Percentiles rank a stretch among this genome's conserved stretches.
phyloP scores from a whole-genome alignment of 1,284 basidiomycete genomes.

The Pseudozyma sp. region DNA sequence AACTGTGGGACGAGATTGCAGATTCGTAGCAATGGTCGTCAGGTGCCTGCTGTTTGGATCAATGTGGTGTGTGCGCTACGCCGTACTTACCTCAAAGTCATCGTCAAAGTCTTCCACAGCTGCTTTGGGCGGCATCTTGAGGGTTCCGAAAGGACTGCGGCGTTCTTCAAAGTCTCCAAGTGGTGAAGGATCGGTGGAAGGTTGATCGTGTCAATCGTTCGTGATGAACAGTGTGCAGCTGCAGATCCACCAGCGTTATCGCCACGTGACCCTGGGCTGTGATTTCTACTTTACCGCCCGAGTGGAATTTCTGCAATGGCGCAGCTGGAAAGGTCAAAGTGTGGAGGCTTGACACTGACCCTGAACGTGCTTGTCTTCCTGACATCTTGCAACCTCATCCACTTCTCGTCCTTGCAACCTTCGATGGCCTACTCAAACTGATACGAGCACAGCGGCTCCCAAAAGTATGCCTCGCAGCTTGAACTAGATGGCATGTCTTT shows the following conservation, averaged over 20 bases:
- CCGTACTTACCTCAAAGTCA: conserved; percentile 63
- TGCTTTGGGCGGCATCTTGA: conserved; percentile 55
- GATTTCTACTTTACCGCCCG: conserved; percentile 20
- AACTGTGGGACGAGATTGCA: conserved; percentile 34
- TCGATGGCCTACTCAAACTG: neutral
- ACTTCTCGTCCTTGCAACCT: neutral
- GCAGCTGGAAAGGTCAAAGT: neutral
- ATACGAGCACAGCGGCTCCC: neutral
- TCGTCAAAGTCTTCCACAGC: conserved; percentile 67
- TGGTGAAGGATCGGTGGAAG: no score
- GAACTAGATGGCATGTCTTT: conserved; percentile 36
- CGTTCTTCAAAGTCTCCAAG: no score
- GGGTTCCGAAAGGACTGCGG: neutral
- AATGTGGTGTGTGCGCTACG: neutral
- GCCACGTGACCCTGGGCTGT: conserved; percentile 29
- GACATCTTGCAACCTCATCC: neutral
- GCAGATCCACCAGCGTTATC: conserved; percentile 13
- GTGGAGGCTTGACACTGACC: conserved; percentile 17
- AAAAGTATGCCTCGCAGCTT: conserved; percentile 13
- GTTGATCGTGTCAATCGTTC: neutral
- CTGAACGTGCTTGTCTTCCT: neutral
- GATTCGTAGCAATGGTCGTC: neutral
- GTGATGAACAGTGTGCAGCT: conserved; percentile 12
- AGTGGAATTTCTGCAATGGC: conserved; percentile 24
- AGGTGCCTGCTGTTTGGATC: neutral